Percentiles rank a stretch among this genome's conserved stretches.
phyloP scores from a whole-genome alignment of 129 eudicot species.

The Solidago caesia region DNA sequence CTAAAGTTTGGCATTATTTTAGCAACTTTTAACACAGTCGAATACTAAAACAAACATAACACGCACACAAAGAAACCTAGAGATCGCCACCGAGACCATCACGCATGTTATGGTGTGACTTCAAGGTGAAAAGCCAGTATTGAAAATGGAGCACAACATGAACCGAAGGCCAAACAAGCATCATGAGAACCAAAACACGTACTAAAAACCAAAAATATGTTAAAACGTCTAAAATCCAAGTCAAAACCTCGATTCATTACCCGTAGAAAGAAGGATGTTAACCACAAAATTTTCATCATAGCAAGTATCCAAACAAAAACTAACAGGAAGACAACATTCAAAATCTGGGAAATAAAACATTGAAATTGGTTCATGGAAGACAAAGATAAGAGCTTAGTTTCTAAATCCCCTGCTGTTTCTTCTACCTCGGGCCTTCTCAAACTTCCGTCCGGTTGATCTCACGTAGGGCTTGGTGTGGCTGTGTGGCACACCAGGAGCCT shows the following conservation, averaged over 20 bases:
- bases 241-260: constrained; percentile 22
- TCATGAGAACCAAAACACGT: too few relatives aligned
- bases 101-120: too few relatives aligned
- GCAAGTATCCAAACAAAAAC: constrained; percentile 19
- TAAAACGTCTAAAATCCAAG: not conserved
- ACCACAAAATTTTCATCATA: constrained; percentile 26
- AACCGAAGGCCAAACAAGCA: too few relatives aligned
- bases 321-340: constrained; percentile 7
- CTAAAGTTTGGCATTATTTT: too few relatives aligned
- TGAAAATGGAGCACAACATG: too few relatives aligned
- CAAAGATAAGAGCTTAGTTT: constrained; percentile 3
- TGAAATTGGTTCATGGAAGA: not conserved
- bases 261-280: not conserved
- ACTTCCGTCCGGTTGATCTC: constrained; percentile 54
- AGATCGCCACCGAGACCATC: too few relatives aligned
- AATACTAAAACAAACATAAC: too few relatives aligned
- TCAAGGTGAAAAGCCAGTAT: too few relatives aligned
- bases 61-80: too few relatives aligned
- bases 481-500: constrained; percentile 68
- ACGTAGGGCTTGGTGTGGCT: constrained; percentile 62
- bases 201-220: too few relatives aligned
- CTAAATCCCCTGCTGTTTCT: constrained; percentile 61
- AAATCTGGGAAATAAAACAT: constrained; percentile 6
- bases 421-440: constrained; percentile 60
- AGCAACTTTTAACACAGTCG: too few relatives aligned